Evolutionary conservation across 1,284 basidiomycete species (phyloP), one percentile per base, ranked within the genome.

Genomic region (Hemileia vastatrix): DNA sequence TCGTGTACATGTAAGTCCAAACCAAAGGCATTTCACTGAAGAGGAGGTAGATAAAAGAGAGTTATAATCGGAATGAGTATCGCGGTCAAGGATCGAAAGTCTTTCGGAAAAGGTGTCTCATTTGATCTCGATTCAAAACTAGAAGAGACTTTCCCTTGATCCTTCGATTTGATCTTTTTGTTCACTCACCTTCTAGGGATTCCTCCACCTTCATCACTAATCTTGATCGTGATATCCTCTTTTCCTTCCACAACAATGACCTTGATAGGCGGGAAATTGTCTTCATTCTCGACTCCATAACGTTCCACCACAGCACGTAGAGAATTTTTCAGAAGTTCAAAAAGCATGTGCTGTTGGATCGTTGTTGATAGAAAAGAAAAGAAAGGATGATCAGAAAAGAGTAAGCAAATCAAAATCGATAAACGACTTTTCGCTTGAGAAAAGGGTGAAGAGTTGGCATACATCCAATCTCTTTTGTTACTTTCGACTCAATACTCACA

Each of bases 1-100:
- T 98, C 36, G 95, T 98, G 75, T 97, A 97, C n/a, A 80, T 94
- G 77, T 94, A 97, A 64, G 93, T 96, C 94, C 94, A 98, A 57
- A 97, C 94, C 57, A 95, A 81, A 4, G 91, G 90, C 36, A 97
- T 87, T 0, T 92, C 94, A 70, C n/a, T n/a, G n/a, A n/a, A n/a
- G n/a, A n/a, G n/a, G n/a, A n/a, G n/a, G n/a, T n/a, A n/a, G n/a
- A n/a, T n/a, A n/a, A n/a, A n/a, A n/a, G n/a, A n/a, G n/a, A n/a
- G n/a, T n/a, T n/a, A n/a, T n/a, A n/a, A n/a, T n/a, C n/a, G n/a
- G n/a, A n/a, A n/a, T n/a, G n/a, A n/a, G n/a, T n/a, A n/a, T n/a
- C n/a, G n/a, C n/a, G n/a, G n/a, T n/a, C n/a, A n/a, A n/a, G n/a
- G n/a, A n/a, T n/a, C n/a, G n/a, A n/a, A n/a, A n/a, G n/a, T n/a